Base-by-base conservation (phyloP, 2,329 filamentous ascomycete species). In the Pseudogymnoascus sp. region DNA sequence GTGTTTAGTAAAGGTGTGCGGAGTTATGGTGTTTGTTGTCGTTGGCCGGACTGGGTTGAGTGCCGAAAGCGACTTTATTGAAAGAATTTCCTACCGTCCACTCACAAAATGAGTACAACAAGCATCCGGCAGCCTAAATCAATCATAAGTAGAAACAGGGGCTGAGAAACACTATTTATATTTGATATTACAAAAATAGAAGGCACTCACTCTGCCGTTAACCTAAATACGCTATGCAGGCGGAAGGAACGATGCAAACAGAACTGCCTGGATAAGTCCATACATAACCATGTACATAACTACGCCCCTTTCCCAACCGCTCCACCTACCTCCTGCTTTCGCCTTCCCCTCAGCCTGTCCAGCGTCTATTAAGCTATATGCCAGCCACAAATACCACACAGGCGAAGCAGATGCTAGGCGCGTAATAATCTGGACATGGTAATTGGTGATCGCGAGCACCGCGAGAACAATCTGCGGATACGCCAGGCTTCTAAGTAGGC, bases 381-480 rank as follows among this genome's bases (percentile, higher is more conserved):
- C 90, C 41, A 96, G 74, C 80, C 89, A 91, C 81, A 90, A 88
- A 73, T 96, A 95, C 92, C 92, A 97, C 16, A 95, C 77, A 1
- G 92, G 90, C 75, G 93, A 96, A 0, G 88, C 93, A 0, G 93
- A 96, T 1, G 91, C 89, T 14, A 99, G 82, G 23, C 95, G 85
- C 51, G 89, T 96, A 71, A 98, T 89, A 69, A 99, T 96, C 76
- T 99, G 95, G 25, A 97, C 89, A 73, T 99, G 95, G 73, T 96
- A 96, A 67, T 80, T 91, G 11, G 88, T 91, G 19, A 93, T 76
- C 19, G 92, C 90, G 65, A 93, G 75, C 2, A 84, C 66, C 1
- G 89, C 87, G 16, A 99, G 79, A 3, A 93, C 64, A 1, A 90
- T 75, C 75, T 99, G 93, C 3, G 85, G 83, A 3, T 87, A 76